A percentile compares a stretch with the other conserved stretches of the same genome.
phyloP scores from a whole-genome alignment of 2,329 filamentous ascomycete genomes.

The Penicillium sp. region DNA sequence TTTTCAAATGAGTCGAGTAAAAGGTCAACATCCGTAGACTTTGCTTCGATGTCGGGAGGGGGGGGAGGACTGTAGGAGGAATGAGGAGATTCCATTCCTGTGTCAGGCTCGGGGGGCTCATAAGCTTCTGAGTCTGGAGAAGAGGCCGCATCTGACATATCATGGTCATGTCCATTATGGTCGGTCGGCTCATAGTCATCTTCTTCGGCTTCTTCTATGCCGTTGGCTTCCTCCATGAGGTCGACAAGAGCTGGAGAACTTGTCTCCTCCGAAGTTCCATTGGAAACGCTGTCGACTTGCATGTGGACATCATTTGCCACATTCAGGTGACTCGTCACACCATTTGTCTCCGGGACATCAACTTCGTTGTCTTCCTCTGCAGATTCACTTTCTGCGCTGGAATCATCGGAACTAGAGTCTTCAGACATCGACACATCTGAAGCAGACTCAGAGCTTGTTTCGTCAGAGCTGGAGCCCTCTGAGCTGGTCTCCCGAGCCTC shows the following conservation, averaged over 20 bases:
- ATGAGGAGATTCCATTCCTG: conserved; percentile 20
- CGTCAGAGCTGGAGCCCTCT: conserved; percentile 15
- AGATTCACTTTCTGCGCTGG: not conserved
- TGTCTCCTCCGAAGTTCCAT: conserved; percentile 7
- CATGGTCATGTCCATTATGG: conserved; percentile 2
- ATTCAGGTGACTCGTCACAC: not conserved
- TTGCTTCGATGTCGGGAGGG: conserved; percentile 38
- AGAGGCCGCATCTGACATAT: conserved; percentile 21
- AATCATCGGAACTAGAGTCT: conserved; percentile 8
- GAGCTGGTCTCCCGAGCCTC: not conserved
- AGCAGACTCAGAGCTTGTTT: conserved; percentile 21
- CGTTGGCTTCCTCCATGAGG: not conserved
- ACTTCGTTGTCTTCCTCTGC: conserved; percentile 12
- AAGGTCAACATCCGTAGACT: conserved; percentile 17
- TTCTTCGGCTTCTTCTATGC: not conserved
- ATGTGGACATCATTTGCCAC: conserved; percentile 2
- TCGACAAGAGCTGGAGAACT: conserved; percentile 1
- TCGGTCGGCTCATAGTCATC: conserved; percentile 8
- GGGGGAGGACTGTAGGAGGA: conserved; percentile 39
- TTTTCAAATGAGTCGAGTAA: conserved; percentile 17
- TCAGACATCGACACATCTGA: conserved; percentile 8
- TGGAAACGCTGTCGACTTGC: not conserved
- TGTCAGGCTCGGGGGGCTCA: conserved; percentile 48
- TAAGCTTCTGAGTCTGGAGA: conserved; percentile 47
- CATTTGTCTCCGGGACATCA: conserved; percentile 10